Evolutionary conservation across 257 asterid genomes (phyloP).

Genomic region (Solanum dulcamara): DNA sequence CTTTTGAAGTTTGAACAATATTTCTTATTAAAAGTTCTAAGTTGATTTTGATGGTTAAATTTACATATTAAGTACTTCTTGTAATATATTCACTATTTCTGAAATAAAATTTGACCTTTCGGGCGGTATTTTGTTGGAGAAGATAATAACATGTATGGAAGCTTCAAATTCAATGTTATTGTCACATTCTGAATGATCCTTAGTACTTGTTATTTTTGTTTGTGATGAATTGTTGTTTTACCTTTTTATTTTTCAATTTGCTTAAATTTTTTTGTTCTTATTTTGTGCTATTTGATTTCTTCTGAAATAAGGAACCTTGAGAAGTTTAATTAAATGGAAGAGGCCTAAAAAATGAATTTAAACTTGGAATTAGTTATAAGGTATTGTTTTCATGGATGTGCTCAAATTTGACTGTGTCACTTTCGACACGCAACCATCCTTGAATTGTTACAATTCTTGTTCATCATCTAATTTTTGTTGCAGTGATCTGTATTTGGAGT

Average conservation of each 20-base stretch:
- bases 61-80: not conserved
- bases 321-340: not conserved
- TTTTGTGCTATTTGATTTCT: not conserved
- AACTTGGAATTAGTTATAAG: not conserved
- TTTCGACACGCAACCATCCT: not conserved
- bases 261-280: not conserved
- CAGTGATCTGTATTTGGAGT: constrained; percentile 80
- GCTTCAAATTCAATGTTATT: not conserved
- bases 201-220: not conserved
- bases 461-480: not conserved
- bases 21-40: not conserved
- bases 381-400: not conserved
- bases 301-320: not conserved
- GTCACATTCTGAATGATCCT: not conserved
- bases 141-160: not conserved
- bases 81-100: not conserved
- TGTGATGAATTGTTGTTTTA: not conserved
- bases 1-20: not conserved
- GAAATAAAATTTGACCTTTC: not conserved
- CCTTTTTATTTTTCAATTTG: not conserved
- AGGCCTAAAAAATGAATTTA: not conserved
- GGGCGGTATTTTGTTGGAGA: not conserved
- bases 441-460: not conserved
- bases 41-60: not conserved
- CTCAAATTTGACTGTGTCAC: not conserved